A percentile compares a stretch with the other conserved stretches of the same genome.
Evolutionary conservation across 176 grass and related monocot species (phyloP).

Genomic region (Typha latifolia): DNA sequence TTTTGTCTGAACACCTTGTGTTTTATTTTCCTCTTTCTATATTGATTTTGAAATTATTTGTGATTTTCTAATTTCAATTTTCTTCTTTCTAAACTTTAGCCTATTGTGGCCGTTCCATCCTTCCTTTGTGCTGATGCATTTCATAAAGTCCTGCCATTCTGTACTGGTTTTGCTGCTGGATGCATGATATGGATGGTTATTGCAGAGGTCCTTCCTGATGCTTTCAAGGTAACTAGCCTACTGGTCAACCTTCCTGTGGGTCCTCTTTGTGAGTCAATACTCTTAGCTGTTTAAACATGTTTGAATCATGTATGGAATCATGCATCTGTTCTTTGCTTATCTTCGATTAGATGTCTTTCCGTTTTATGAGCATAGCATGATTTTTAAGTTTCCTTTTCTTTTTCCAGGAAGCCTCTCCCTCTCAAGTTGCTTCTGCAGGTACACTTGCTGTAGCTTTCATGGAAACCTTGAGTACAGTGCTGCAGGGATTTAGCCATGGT

Average conservation of each 20-base stretch:
- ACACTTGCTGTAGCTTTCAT: constrained; percentile 94
- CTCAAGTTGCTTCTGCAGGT: constrained; percentile 94
- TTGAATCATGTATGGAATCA: not conserved
- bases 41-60: no score
- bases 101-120: constrained; percentile 88
- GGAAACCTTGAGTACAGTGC: constrained; percentile 81
- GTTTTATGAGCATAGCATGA: constrained; percentile 10
- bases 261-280: not conserved
- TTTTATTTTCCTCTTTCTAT: not conserved
- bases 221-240: constrained; percentile 67
- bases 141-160: constrained; percentile 86
- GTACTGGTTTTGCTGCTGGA: constrained; percentile 95
- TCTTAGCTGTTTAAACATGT: not conserved
- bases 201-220: constrained; percentile 98
- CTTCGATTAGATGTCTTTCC: not conserved
- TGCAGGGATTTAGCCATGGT: constrained; percentile 59
- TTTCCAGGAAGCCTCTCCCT: constrained; percentile 76
- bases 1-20: not conserved
- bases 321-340: not conserved
- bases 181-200: constrained; percentile 99
- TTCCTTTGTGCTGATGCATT: constrained; percentile 93
- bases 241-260: not conserved
- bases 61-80: not conserved
- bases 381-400: constrained; percentile 20
- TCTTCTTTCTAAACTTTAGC: constrained; percentile 35